Percentiles rank a stretch among this genome's conserved stretches.
These are phyloP conservation scores for Rhizopogon vinicolor DNA, from an alignment of 768 basidiomycete genomes.

Conservation along the genomic window DNA sequence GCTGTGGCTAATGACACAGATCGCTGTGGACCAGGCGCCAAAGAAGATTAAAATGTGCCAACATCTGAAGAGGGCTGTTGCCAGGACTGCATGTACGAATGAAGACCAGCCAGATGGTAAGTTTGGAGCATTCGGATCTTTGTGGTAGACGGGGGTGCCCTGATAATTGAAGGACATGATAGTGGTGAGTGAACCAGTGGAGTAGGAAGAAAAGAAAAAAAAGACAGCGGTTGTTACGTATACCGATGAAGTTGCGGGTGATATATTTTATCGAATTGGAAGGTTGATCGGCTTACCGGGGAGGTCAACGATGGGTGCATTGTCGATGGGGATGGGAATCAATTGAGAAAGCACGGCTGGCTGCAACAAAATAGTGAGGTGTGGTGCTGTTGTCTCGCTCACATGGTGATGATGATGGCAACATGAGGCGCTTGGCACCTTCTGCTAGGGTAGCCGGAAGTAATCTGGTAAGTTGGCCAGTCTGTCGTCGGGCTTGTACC, in stretches of 20 bases:
- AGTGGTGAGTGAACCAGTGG: not conserved
- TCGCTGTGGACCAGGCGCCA: conserved; percentile 52
- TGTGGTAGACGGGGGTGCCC: not conserved
- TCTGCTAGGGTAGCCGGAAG: too few relatives aligned
- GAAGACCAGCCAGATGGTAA: conserved; percentile 20
- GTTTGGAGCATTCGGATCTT: not conserved
- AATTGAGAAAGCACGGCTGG: not conserved
- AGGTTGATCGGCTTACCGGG: not conserved
- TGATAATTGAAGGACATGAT: conserved; percentile 2
- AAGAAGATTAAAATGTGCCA: conserved; percentile 62
- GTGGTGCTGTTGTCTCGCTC: too few relatives aligned
- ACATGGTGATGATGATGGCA: too few relatives aligned
- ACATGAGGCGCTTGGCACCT: too few relatives aligned
- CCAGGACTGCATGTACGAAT: conserved; percentile 36
- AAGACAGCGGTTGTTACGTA: not conserved
- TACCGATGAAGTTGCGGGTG: too few relatives aligned
- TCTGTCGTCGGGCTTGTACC: too few relatives aligned
- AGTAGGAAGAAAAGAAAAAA: too few relatives aligned
- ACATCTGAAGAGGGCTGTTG: conserved; percentile 26
- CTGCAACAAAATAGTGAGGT: too few relatives aligned
- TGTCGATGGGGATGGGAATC: not conserved
- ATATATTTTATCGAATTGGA: too few relatives aligned
- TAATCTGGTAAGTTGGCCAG: too few relatives aligned
- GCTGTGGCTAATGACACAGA: conserved; percentile 48
- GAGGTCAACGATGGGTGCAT: not conserved